phyloP scores from a whole-genome alignment of 208 protist species.

The Crithidia expoeki region DNA sequence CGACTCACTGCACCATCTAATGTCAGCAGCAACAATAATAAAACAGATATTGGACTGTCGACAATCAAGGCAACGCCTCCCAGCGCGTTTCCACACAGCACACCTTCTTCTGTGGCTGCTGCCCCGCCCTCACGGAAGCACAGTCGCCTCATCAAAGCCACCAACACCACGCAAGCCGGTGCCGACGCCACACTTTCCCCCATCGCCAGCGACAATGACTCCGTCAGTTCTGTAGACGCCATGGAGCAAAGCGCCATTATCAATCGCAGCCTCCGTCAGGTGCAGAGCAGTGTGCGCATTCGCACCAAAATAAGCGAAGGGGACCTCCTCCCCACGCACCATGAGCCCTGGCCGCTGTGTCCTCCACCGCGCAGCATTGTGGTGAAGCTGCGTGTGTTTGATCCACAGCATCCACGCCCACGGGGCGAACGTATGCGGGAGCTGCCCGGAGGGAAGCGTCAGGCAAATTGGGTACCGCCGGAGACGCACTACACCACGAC shows the following conservation, averaged over 20 bases:
- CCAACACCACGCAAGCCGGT: neutral
- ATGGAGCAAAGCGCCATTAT: neutral
- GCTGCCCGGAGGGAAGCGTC: slow-evolving; percentile 28
- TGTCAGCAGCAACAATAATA: no score
- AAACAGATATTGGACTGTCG: no score
- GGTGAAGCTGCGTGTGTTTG: slow-evolving; percentile 9
- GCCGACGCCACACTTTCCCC: neutral
- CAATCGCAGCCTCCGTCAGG: neutral
- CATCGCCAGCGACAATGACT: slow-evolving; percentile 2
- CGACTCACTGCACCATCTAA: neutral
- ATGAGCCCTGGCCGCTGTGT: slow-evolving; percentile 14
- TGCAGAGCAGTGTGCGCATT: slow-evolving; percentile 8
- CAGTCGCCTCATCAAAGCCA: neutral
- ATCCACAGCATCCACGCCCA: slow-evolving; percentile 4
- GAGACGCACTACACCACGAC: slow-evolving; percentile 39
- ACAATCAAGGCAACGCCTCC: no score
- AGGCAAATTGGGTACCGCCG: slow-evolving; percentile 36
- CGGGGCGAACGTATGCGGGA: slow-evolving; percentile 7
- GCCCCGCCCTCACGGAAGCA: neutral
- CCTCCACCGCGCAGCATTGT: slow-evolving; percentile 4
- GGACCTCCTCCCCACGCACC: neutral
- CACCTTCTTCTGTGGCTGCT: no score
- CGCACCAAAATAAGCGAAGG: neutral
- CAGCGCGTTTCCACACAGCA: no score
- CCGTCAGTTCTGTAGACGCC: neutral